Percentiles rank a stretch among this genome's conserved stretches.
These are phyloP conservation scores for Leccinum aurantiacum DNA, from an alignment of 768 basidiomycete species.

Conservation along the genomic window DNA sequence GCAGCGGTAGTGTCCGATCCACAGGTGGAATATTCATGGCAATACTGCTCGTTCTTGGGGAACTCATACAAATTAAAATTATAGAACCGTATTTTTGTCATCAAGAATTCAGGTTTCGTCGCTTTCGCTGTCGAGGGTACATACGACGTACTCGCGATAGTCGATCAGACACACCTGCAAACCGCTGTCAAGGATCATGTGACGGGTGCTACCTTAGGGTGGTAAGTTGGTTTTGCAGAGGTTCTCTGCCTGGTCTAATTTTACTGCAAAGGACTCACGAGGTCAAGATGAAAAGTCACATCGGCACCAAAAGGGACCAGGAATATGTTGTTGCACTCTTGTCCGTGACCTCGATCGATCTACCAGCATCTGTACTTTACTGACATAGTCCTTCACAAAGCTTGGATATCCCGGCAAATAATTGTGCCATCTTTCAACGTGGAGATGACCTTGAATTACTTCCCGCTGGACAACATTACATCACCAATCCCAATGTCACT, in stretches of 20 bases:
- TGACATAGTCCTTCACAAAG: slow-evolving; percentile 34
- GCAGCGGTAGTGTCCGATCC: slow-evolving; percentile 78
- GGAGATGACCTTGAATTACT: slow-evolving; percentile 79
- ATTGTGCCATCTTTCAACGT: slow-evolving; percentile 81
- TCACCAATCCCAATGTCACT: slow-evolving; percentile 82
- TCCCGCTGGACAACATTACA: slow-evolving; percentile 79
- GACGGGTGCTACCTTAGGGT: slow-evolving; percentile 65
- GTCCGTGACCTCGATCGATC: slow-evolving; percentile 36
- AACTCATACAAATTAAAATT: neutral
- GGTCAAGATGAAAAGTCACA: slow-evolving; percentile 70
- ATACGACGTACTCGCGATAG: slow-evolving; percentile 75
- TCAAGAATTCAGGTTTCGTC: slow-evolving; percentile 78
- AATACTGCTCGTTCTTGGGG: neutral
- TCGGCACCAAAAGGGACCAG: slow-evolving; percentile 42
- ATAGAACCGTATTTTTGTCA: slow-evolving; percentile 72
- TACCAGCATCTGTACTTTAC: neutral
- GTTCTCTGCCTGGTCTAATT: slow-evolving; percentile 3
- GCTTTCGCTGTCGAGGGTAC: slow-evolving; percentile 76
- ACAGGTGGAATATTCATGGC: slow-evolving; percentile 33
- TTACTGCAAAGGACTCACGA: slow-evolving; percentile 54
- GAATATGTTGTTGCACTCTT: slow-evolving; percentile 81
- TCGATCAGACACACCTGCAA: slow-evolving; percentile 81
- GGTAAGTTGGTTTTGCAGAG: slow-evolving; percentile 24
- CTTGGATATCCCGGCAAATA: slow-evolving; percentile 81
- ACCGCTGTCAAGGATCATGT: slow-evolving; percentile 57